Base-by-base conservation (phyloP, 1,284 basidiomycete genomes). In the Melampsora americana region DNA sequence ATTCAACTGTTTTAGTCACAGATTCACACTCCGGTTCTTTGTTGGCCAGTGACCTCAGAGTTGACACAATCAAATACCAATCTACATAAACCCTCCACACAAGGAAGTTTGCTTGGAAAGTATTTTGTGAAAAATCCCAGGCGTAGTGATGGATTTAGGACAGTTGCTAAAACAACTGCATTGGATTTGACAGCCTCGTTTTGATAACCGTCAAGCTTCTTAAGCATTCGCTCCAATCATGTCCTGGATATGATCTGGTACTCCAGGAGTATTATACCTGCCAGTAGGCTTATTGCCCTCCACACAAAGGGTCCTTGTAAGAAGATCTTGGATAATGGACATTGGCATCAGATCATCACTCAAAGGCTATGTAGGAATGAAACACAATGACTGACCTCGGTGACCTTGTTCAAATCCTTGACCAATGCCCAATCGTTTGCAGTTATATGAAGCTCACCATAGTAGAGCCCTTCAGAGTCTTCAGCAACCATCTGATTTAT, bases 191-290 rank as follows among this genome's bases (percentile, higher is more conserved):
- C 26, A 6, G 39, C 65, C n/a, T 66, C 23, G 2, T n/a, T 28
- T 11, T 46, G 65, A 14, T 66, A 66, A 14, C 50, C 16, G 11
- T 66, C 14, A 14, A 66, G 26, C 65, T 39, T 18, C 18, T 66
- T 44, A 12, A 66, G 9, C 39, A 66, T n/a, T 66, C 26, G 39
- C 30, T 11, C 50, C 16, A 26, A 46, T 46, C 65, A 66, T 66
- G 44, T 66, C 44, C 5, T 46, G 42, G 3, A 46, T 2, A 66
- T 39, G 11, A 46, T 26, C 12, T 39, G 61, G 14, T 64, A 64
- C 28, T 64, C 44, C 20, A 42, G 61, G 11, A 32, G 20, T 1
- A 66, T 2, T 18, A 14, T n/a, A 5, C 42, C 11, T 7, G 20
- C n/a, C 65, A 16, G 18, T 66, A 3, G 65, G 20, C 2, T 11